Conservation (phyloP, 2,329 filamentous ascomycete genomes). For the Alternaria burnsii region DNA sequence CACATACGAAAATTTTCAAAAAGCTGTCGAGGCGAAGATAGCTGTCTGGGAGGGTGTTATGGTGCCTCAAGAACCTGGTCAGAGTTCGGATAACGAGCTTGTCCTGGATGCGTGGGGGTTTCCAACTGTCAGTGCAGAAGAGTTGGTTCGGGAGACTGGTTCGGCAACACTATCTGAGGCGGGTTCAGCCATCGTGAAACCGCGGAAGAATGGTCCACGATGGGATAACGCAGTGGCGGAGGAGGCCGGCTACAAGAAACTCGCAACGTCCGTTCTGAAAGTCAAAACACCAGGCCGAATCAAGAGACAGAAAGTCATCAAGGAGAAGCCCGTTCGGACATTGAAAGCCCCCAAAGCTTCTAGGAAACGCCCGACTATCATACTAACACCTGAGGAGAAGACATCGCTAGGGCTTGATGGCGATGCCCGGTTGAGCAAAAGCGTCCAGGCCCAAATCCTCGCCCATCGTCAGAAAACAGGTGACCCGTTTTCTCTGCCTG, state of each 20-base stretch:
- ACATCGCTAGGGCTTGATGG: slow-evolving; percentile 33
- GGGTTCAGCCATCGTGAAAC: slow-evolving; percentile 29
- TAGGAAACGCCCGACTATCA: slow-evolving; percentile 12
- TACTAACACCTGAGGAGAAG: slow-evolving; percentile 38
- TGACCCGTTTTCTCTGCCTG: slow-evolving; percentile 33
- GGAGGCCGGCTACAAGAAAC: slow-evolving; percentile 35
- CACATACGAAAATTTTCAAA: slow-evolving; percentile 61
- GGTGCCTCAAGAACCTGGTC: slow-evolving; percentile 33
- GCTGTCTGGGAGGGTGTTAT: slow-evolving; percentile 64
- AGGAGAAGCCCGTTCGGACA: slow-evolving; percentile 8
- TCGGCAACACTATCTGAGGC: slow-evolving; percentile 39
- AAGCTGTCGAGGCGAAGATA: slow-evolving; percentile 60
- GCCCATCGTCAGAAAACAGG: slow-evolving; percentile 36
- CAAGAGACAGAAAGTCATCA: slow-evolving; percentile 4
- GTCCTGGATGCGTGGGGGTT: slow-evolving; percentile 46
- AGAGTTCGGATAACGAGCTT: slow-evolving; percentile 2
- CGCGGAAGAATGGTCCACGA: slow-evolving; percentile 26
- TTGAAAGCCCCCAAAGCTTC: slow-evolving; percentile 1
- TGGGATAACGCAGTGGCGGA: slow-evolving; percentile 40
- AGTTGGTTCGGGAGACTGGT: slow-evolving; percentile 34
- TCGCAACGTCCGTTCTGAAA: slow-evolving; percentile 14
- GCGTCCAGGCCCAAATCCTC: slow-evolving; percentile 37
- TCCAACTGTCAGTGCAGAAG: slow-evolving; percentile 20
- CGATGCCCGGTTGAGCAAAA: slow-evolving; percentile 35
- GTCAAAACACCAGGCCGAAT: slow-evolving; percentile 1